These are phyloP conservation scores for Ophiocordyceps robertsii DNA, from an alignment of 2,329 filamentous ascomycete genomes.

Conservation along the genomic window DNA sequence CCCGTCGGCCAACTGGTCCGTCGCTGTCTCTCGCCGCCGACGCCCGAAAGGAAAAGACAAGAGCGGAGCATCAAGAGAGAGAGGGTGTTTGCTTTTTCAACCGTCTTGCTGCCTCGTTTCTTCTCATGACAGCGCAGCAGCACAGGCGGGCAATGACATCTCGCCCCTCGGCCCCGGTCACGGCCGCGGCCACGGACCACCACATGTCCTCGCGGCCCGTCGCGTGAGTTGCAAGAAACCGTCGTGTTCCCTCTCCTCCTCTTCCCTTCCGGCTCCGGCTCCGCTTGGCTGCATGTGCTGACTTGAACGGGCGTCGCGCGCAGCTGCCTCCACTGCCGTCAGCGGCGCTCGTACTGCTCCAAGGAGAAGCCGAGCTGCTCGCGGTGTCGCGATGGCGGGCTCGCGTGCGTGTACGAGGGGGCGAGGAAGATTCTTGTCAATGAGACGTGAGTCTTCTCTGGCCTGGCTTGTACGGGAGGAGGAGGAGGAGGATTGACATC, in stretches of 20 bases:
- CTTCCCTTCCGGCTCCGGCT: neutral
- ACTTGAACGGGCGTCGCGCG: neutral
- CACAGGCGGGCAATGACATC: neutral
- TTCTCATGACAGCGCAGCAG: neutral
- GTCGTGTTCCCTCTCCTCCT: neutral
- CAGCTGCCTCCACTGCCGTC: conserved; percentile 21
- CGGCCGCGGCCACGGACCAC: conserved; percentile 3
- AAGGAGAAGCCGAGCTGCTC: conserved; percentile 22
- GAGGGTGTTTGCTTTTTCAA: too few species aligned
- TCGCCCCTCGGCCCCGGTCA: neutral
- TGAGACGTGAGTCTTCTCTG: conserved; percentile 17
- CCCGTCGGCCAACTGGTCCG: too few species aligned
- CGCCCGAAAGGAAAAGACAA: too few species aligned
- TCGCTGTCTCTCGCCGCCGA: too few species aligned
- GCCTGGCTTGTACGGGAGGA: too few species aligned
- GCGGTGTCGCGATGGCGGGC: conserved; percentile 16
- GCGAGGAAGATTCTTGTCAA: conserved; percentile 20
- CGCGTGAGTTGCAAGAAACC: conserved; percentile 9
- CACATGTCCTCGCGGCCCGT: conserved; percentile 11
- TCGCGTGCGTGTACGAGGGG: conserved; percentile 20
- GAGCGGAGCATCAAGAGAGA: too few species aligned
- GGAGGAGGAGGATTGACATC: neutral
- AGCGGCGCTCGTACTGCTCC: conserved; percentile 20
- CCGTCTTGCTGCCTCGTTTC: too few species aligned
- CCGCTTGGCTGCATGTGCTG: too few species aligned